A percentile compares a stretch with the other conserved stretches of the same genome.
phyloP scores from a whole-genome alignment of 2,329 filamentous ascomycete genomes.

The Sclerotinia trifoliorum region DNA sequence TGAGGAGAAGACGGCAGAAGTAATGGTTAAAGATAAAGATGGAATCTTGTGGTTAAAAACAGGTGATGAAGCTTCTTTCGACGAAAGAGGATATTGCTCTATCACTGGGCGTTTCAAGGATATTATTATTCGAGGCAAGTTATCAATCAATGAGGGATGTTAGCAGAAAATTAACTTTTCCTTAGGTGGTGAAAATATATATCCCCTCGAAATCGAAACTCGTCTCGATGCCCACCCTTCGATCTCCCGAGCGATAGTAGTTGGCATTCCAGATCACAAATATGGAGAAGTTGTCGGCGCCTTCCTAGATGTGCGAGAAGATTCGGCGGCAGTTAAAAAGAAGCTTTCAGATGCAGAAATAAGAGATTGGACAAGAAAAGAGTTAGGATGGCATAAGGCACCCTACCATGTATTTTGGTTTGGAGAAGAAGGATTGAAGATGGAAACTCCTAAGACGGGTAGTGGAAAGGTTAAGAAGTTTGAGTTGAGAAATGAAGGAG shows the following conservation, averaged over 20 bases:
- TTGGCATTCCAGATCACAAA: slow-evolving; percentile 60
- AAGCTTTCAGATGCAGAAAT: slow-evolving; percentile 59
- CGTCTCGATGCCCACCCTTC: slow-evolving; percentile 58
- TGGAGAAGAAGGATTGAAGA: slow-evolving; percentile 52
- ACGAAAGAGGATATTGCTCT: slow-evolving; percentile 45
- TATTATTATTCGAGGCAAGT: slow-evolving; percentile 60
- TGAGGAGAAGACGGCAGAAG: slow-evolving; percentile 32
- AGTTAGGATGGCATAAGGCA: slow-evolving; percentile 65
- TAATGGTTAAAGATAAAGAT: slow-evolving; percentile 30
- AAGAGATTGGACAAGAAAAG: slow-evolving; percentile 60
- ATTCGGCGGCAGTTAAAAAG: slow-evolving; percentile 53
- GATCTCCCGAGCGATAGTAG: slow-evolving; percentile 59
- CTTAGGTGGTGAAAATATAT: slow-evolving; percentile 52
- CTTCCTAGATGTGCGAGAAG: slow-evolving; percentile 62
- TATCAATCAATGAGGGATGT: slow-evolving; percentile 36
- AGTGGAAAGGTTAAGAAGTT: slow-evolving; percentile 70
- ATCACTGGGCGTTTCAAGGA: slow-evolving; percentile 71
- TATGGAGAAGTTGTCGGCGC: slow-evolving; percentile 67
- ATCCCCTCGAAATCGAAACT: slow-evolving; percentile 69
- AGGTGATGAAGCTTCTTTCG: slow-evolving; percentile 54
- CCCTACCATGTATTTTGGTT: slow-evolving; percentile 76
- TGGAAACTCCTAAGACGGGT: slow-evolving; percentile 62
- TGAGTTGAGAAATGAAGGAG: slow-evolving; percentile 29
- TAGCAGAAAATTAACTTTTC: neutral
- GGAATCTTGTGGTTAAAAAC: slow-evolving; percentile 51